Evolutionary conservation across 768 basidiomycete genomes (phyloP), one percentile per base, ranked within the genome.

Genomic region (Amanita muscaria): DNA sequence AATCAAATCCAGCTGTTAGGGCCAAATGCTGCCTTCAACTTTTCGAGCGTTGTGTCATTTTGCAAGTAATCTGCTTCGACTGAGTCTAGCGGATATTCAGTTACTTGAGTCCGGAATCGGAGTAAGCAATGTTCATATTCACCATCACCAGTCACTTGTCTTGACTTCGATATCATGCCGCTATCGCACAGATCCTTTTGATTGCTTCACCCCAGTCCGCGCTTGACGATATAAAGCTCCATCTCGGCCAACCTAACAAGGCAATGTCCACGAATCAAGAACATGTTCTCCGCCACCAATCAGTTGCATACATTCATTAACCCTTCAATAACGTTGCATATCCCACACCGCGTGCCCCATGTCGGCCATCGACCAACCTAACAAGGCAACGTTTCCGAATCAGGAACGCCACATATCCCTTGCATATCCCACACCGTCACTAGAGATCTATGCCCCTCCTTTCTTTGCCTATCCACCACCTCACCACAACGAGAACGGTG

Each of bases 401-500:
- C 52, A 65, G 59, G 42, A 57, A 60, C 14, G 47, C 55, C 1
- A 42, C 62, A 14, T 63, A 59, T 49, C 57, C 64, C 8, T 59
- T 62, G 16, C 62, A n/a, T n/a, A n/a, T n/a, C n/a, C n/a, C n/a
- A n/a, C 60, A 18, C 59, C 64, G 25, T 53, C 61, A 3, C 64
- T 63, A 12, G 64, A 64, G 1, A 51, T 59, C 24, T 71, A 68
- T 48, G 62, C 64, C 25, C 67, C 65, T 12, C 64, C 63, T 22
- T 65, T 64, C 44, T 70, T 66, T 50, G 56, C 64, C 8, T 73
- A 65, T 38, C 69, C 72, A 9, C 68, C 69, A 1, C 64, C 65
- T 1, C 55, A 49, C 37, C 60, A 67, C 35, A 48, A 55, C 5
- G 66, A 68, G 47, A 63, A 61, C 15, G 54, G 54, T 5, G 40